phyloP scores from a whole-genome alignment of 2,329 filamentous ascomycete genomes.

The Aspergillus japonicus region DNA sequence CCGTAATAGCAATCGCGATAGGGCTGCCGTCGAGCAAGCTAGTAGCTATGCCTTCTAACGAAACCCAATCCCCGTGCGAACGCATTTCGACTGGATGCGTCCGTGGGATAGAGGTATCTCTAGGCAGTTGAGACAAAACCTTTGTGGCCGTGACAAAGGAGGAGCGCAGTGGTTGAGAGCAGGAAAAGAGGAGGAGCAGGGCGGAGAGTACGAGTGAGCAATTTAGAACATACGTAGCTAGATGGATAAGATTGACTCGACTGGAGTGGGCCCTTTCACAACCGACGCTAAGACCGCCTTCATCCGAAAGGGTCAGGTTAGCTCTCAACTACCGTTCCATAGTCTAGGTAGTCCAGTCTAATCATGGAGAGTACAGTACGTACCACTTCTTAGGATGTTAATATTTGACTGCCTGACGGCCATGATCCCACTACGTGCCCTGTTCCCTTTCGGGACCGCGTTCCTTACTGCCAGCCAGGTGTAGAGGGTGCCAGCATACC shows the following conservation, averaged over 20 bases:
- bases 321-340: too few species aligned
- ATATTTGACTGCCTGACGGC: too few species aligned
- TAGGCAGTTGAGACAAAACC: too few species aligned
- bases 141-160: too few species aligned
- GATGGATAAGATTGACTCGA: not conserved
- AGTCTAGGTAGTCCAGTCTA: too few species aligned
- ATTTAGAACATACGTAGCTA: not conserved
- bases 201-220: not conserved
- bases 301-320: not conserved
- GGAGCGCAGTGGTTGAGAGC: not conserved
- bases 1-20: constrained; percentile 61
- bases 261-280: not conserved
- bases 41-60: constrained; percentile 40
- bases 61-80: constrained; percentile 37
- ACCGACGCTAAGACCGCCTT: not conserved
- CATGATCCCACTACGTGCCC: not conserved
- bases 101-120: not conserved
- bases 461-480: not conserved
- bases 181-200: not conserved
- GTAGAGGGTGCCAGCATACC: not conserved
- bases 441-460: not conserved
- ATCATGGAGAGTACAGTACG: too few species aligned
- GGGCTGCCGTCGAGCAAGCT: constrained; percentile 45
- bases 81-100: constrained; percentile 25
- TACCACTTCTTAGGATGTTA: too few species aligned